Evolutionary conservation across 257 asterid species (phyloP).

Genomic region (Solanum etuberosum): DNA sequence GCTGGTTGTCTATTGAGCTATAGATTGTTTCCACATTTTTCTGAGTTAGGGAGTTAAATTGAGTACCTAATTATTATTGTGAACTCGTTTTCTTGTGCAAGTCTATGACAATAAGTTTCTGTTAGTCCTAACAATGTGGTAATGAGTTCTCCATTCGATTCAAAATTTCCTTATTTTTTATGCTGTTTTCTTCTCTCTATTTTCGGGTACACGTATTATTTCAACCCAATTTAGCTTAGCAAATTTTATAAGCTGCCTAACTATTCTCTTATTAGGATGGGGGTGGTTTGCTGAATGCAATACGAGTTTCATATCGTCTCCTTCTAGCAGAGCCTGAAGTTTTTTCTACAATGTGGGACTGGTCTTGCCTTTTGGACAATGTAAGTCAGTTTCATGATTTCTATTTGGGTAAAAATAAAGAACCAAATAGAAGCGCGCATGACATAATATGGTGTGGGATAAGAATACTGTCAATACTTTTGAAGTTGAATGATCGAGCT

Average conservation of each 20-base stretch:
- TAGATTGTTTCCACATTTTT: not conserved
- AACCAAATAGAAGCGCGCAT: constrained; percentile 16
- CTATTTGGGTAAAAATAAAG: constrained; percentile 12
- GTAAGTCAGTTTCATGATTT: constrained; percentile 22
- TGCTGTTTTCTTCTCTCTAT: not conserved
- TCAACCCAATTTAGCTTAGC: not conserved
- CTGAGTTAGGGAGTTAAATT: not conserved
- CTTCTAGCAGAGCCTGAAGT: constrained; percentile 52
- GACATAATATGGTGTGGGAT: constrained; percentile 71
- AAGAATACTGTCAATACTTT: constrained; percentile 34
- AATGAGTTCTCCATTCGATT: not conserved
- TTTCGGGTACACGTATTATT: not conserved
- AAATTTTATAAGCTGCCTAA: not conserved
- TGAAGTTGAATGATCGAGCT: constrained; percentile 45
- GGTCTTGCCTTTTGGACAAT: constrained; percentile 69
- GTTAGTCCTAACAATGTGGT: not conserved
- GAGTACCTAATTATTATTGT: not conserved
- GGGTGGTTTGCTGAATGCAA: constrained; percentile 36
- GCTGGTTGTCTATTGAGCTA: not conserved
- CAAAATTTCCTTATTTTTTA: not conserved
- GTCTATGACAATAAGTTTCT: not conserved
- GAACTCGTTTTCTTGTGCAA: not conserved
- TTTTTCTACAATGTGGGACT: constrained; percentile 67
- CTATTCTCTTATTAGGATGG: constrained; percentile 32
- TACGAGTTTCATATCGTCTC: constrained; percentile 56